Conservation (phyloP, 768 basidiomycete species). For the Coprinopsis sp. region DNA sequence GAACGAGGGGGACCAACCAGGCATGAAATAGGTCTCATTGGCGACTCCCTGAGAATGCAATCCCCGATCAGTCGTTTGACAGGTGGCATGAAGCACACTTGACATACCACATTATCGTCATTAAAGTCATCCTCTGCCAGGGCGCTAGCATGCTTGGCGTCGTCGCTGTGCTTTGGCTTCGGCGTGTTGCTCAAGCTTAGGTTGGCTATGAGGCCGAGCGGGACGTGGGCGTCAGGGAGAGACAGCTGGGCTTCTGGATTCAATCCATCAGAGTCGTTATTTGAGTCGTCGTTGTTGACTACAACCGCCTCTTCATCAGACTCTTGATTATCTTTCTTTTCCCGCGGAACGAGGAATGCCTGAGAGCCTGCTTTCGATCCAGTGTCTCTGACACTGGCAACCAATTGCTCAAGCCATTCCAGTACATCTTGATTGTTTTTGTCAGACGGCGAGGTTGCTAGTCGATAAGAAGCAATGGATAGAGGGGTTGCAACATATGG, state of each 20-base stretch:
- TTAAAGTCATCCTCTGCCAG: slow-evolving; percentile 42
- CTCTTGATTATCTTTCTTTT: slow-evolving; percentile 29
- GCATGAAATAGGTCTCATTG: slow-evolving; percentile 75
- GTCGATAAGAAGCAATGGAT: slow-evolving; percentile 72
- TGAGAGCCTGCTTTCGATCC: slow-evolving; percentile 38
- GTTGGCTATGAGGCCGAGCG: slow-evolving; percentile 71
- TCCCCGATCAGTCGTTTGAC: slow-evolving; percentile 11
- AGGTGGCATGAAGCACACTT: not conserved
- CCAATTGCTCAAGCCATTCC: slow-evolving; percentile 72
- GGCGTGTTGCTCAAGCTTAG: slow-evolving; percentile 56
- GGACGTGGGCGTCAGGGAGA: slow-evolving; percentile 68
- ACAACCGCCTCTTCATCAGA: slow-evolving; percentile 36
- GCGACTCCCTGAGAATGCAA: slow-evolving; percentile 61
- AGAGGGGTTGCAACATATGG: slow-evolving; percentile 77
- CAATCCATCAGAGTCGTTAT: slow-evolving; percentile 27
- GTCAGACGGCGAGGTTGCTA: slow-evolving; percentile 75
- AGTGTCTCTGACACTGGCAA: slow-evolving; percentile 51
- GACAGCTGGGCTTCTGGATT: slow-evolving; percentile 41
- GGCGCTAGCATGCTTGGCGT: slow-evolving; percentile 28
- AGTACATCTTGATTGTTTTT: slow-evolving; percentile 61
- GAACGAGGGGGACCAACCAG: slow-evolving; percentile 40
- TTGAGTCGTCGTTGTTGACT: slow-evolving; percentile 21
- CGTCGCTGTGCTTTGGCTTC: slow-evolving; percentile 38
- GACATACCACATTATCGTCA: slow-evolving; percentile 59
- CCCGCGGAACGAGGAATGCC: slow-evolving; percentile 43